phyloP scores from a whole-genome alignment of 352 stramenopile genomes.

The Phytophthora tubulina region DNA sequence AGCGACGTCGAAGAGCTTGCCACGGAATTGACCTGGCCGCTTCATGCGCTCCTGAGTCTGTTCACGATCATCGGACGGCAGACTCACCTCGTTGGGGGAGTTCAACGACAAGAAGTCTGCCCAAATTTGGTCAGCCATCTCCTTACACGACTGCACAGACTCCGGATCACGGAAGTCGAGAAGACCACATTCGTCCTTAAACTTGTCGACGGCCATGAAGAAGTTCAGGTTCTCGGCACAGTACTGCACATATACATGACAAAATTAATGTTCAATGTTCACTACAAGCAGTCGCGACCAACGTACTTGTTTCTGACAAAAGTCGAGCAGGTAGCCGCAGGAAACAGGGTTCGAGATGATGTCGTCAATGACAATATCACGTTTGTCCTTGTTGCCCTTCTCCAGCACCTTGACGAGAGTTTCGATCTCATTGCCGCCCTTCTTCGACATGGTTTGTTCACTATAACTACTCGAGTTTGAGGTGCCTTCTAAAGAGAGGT shows the following conservation, averaged over 20 bases:
- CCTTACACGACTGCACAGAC: constrained; percentile 81
- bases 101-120: constrained; percentile 86
- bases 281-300: no score
- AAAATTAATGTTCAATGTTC: neutral
- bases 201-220: constrained; percentile 90
- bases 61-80: constrained; percentile 81
- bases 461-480: neutral
- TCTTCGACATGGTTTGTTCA: constrained; percentile 62
- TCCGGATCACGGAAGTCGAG: constrained; percentile 85
- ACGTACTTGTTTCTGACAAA: constrained; percentile 87
- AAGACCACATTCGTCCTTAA: constrained; percentile 83
- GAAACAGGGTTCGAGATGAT: constrained; percentile 90
- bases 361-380: constrained; percentile 85
- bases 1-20: constrained; percentile 86
- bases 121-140: constrained; percentile 88
- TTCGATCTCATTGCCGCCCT: constrained; percentile 75
- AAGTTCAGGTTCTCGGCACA: constrained; percentile 89
- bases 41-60: constrained; percentile 88
- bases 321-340: constrained; percentile 86
- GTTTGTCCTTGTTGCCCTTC: constrained; percentile 75
- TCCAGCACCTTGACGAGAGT: constrained; percentile 74
- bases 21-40: constrained; percentile 73
- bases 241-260: constrained; percentile 47
- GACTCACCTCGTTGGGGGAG: constrained; percentile 85
- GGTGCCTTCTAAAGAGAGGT: neutral